Evolutionary conservation across 768 basidiomycete species (phyloP), one percentile per base, ranked within the genome.

Genomic region (Pholiota molesta): DNA sequence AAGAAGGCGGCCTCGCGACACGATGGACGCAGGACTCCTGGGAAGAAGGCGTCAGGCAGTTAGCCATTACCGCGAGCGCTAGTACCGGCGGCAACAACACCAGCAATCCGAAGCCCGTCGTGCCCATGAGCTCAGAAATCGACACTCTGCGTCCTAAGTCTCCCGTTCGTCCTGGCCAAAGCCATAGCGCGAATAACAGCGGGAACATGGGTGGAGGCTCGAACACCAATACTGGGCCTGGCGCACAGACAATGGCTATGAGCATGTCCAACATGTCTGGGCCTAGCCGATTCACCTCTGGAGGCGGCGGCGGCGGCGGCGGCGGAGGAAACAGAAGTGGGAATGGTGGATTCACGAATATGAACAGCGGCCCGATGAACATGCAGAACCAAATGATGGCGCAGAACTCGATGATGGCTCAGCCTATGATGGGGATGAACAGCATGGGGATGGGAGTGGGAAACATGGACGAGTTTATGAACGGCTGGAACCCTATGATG

Each of bases 21-120:
- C 78, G 74, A 14, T 92, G 89, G 89, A 80, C 83, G 17, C 83
- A 80, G 45, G 86, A 86, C 63, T 75, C 70, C 0, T 93, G 89
- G 89, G 90, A 91, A 45, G 79, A 81, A 54, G 77, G 79, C n/a
- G 74, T 86, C 63, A 84, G 80, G 65, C 84, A 82, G 54, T 74
- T 88, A 9, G 74, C 82, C 76, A 35, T 82, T 80, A 42, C 83
- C 81, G 16, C 86, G 84, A 70, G 73, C 76, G 63, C 64, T 58
- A 55, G 47, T 63, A 57, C 51, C 49, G 55, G 54, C 28, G 67
- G 65, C 8, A 62, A 52, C 9, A 49, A 23, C 55, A 39, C 35
- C 7, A 56, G 53, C 6, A 56, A 60, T 37, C 51, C 44, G 3
- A 69, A 66, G 51, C 64, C 66, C 16, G 71, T 73, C n/a, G 72